Base-by-base conservation (phyloP, 2,329 filamentous ascomycete species). In the Coniochaeta sp. region DNA sequence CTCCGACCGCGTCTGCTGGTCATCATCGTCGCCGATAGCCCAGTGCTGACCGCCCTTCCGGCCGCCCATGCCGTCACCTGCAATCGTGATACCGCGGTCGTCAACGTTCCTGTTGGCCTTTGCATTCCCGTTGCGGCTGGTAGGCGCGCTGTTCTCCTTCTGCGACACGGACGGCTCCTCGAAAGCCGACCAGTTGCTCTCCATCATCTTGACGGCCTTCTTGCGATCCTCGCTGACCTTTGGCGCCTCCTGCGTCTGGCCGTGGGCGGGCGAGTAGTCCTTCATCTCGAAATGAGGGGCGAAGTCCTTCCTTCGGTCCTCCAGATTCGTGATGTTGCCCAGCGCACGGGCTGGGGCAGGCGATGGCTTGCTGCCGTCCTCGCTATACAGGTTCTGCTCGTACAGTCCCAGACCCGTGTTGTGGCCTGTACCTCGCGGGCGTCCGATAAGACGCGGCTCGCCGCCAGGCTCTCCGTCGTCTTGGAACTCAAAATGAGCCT, bases 401-500 rank as follows among this genome's bases (percentile, higher is more conserved):
- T 96, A 96, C 52, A 96, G 79, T 31, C 83, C 81, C 50, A 88
- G 77, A 7, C 88, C 88, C 60, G 84, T 85, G 73, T 91, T 91
- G 61, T 86, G 81, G 40, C 75, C 80, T n/a, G 79, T 74, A 52
- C 83, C 84, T 60, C 79, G 81, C 58, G 79, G 80, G 57, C 78
- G 77, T 57, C 73, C 74, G 58, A 74, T 69, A 56, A 73, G 68
- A 58, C 79, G 79, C 50, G 77, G 75, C 59, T 81, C 78, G 8
- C 77, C 80, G 17, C 79, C 76, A 57, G 84, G 83, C 36, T 82
- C 82, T 57, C 84, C 86, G 60, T 93, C 87, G 70, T 98, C 93
- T 59, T 84, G 79, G 68, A 97, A 83, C 63, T 95, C 87, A 70
- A 96, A 97, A 73, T 98, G 91, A 1, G 86, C 77, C 70, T 93